Evolutionary conservation across 345 rosid species (phyloP).

Genomic region (Eucalyptus pauciflora): DNA sequence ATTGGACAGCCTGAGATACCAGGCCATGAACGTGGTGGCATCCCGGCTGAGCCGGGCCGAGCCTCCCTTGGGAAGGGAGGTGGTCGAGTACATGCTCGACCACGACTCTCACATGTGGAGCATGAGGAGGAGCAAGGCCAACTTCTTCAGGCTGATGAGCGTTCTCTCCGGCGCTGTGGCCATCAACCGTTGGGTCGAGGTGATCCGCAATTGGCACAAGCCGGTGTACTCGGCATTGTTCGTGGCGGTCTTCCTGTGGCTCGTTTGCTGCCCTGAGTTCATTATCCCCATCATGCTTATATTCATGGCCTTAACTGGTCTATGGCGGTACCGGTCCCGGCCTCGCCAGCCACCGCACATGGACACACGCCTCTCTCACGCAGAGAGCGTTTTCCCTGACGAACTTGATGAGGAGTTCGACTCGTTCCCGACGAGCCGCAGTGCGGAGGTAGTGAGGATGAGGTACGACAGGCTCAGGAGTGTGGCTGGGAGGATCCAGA

Average conservation of each 20-base stretch:
- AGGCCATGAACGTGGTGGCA: constrained; percentile 52
- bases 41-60: constrained; percentile 51
- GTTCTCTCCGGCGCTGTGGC: constrained; percentile 34
- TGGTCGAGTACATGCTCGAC: constrained; percentile 74
- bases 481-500: constrained; percentile 64
- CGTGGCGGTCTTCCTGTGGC: constrained; percentile 18
- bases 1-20: constrained; percentile 46
- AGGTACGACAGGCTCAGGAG: constrained; percentile 63
- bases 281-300: constrained; percentile 32
- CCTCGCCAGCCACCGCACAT: constrained; percentile 61
- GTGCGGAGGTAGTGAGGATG: constrained; percentile 40
- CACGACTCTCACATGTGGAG: constrained; percentile 74
- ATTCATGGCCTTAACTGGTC: constrained; percentile 33
- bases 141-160: constrained; percentile 45
- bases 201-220: constrained; percentile 36
- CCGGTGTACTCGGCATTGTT: constrained; percentile 46
- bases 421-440: constrained; percentile 48
- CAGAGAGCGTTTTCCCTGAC: constrained; percentile 39
- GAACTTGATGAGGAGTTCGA: constrained; percentile 69
- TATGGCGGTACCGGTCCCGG: constrained; percentile 40
- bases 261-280: constrained; percentile 40
- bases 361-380: constrained; percentile 53
- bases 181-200: constrained; percentile 19
- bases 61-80: constrained; percentile 58
- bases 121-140: constrained; percentile 78